phyloP scores from a whole-genome alignment of 495 filamentous ascomycete species.

The Penicillium roqueforti region DNA sequence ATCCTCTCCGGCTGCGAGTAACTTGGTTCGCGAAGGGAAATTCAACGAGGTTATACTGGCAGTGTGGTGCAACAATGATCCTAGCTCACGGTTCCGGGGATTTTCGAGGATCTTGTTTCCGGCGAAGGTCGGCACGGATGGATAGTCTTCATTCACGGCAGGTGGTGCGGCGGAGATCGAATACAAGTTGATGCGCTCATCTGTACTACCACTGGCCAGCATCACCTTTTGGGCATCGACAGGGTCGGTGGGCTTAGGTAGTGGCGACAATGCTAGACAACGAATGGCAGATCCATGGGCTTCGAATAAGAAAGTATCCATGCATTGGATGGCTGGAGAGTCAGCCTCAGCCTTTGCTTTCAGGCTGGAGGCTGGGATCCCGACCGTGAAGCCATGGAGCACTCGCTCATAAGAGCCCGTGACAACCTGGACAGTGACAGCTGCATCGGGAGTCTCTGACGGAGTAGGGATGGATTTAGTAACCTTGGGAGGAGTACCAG shows the following conservation, averaged over 20 bases:
- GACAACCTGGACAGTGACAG: conserved; percentile 74
- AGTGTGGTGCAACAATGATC: conserved; percentile 79
- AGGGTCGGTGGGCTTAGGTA: conserved; percentile 50
- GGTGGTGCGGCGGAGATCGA: conserved; percentile 71
- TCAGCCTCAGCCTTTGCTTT: conserved; percentile 22
- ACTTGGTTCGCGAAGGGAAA: conserved; percentile 84
- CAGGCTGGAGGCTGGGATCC: conserved; percentile 46
- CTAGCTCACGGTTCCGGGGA: conserved; percentile 80
- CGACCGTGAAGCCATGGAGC: conserved; percentile 84
- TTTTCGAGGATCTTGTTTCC: conserved; percentile 73
- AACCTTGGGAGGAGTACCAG: conserved; percentile 31
- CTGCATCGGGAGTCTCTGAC: conserved; percentile 26
- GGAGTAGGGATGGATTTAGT: conserved; percentile 30
- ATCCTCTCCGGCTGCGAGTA: conserved; percentile 80
- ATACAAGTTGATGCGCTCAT: conserved; percentile 94
- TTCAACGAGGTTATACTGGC: conserved; percentile 70
- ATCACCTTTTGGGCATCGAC: conserved; percentile 67
- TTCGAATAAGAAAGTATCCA: conserved; percentile 94
- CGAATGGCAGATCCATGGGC: conserved; percentile 88
- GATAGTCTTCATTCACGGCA: conserved; percentile 40
- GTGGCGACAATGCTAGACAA: conserved; percentile 81
- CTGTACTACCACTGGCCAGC: conserved; percentile 83
- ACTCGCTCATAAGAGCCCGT: conserved; percentile 93
- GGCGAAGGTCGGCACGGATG: conserved; percentile 54
- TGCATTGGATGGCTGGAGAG: conserved; percentile 56